These are phyloP conservation scores for Penicillium pulvis DNA, from an alignment of 495 filamentous ascomycete genomes.

Conservation along the genomic window DNA sequence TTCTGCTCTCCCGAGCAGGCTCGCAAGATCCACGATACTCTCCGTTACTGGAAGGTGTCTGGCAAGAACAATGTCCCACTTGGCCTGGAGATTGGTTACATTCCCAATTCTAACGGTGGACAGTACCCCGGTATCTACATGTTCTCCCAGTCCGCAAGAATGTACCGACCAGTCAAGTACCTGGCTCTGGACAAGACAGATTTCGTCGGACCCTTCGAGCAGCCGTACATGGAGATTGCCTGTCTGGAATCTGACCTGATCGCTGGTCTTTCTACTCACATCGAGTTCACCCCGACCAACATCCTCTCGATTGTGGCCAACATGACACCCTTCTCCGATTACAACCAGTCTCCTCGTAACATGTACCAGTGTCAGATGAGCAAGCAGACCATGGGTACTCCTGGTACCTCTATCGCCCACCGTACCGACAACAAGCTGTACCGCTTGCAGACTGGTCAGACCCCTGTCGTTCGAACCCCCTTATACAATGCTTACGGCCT, in stretches of 20 bases:
- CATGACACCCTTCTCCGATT: constrained; percentile 98
- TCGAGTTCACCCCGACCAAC: constrained; percentile 93
- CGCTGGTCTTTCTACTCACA: constrained; percentile 86
- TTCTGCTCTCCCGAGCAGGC: constrained; percentile 86
- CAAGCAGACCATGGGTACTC: constrained; percentile 98
- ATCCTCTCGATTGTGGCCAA: constrained; percentile 97
- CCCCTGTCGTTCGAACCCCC: constrained; percentile 87
- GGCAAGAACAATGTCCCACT: constrained; percentile 81
- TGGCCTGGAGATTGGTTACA: constrained; percentile 87
- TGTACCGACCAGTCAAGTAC: constrained; percentile 92
- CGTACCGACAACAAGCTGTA: constrained; percentile 98
- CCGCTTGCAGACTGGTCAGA: constrained; percentile 92
- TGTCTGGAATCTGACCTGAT: constrained; percentile 80
- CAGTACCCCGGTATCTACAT: constrained; percentile 97
- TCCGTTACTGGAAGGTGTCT: constrained; percentile 95
- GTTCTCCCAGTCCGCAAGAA: constrained; percentile 78
- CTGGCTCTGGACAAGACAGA: constrained; percentile 81
- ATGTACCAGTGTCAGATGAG: constrained; percentile 99
- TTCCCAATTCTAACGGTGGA: constrained; percentile 82
- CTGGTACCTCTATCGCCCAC: constrained; percentile 80
- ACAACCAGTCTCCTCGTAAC: constrained; percentile 98
- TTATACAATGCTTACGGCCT: constrained; percentile 95
- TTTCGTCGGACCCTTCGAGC: constrained; percentile 88
- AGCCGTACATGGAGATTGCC: constrained; percentile 98
- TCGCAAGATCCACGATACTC: constrained; percentile 73